Conservation (phyloP, 2,329 filamentous ascomycete species). For the Zymoseptoria ardabiliae region DNA sequence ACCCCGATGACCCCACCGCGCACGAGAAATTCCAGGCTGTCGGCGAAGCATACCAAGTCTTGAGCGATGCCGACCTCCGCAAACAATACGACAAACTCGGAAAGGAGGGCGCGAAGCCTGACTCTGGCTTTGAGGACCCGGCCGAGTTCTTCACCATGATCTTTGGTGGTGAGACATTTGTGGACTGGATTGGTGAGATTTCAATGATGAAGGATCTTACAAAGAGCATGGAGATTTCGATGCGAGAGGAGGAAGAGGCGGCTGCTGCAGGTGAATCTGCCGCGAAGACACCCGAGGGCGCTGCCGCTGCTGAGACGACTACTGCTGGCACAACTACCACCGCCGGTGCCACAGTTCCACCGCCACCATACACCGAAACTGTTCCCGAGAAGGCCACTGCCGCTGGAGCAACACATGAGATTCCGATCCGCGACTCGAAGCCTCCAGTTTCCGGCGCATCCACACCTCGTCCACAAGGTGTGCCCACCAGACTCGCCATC, state of each 20-base stretch:
- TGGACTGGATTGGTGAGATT: constrained; percentile 96
- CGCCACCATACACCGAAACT: constrained; percentile 7
- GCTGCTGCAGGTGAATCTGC: constrained; percentile 44
- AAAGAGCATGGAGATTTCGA: constrained; percentile 96
- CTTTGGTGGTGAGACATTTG: constrained; percentile 92
- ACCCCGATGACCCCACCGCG: constrained; percentile 88
- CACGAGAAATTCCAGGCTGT: constrained; percentile 88
- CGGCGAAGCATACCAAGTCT: constrained; percentile 68
- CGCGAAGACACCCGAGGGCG: constrained; percentile 26
- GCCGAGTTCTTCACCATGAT: constrained; percentile 98
- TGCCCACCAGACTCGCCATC: constrained; percentile 76
- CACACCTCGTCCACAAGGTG: constrained; percentile 45
- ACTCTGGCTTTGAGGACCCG: constrained; percentile 87
- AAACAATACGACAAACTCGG: constrained; percentile 95
- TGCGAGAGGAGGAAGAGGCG: constrained; percentile 65
- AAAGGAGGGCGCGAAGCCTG: constrained; percentile 87
- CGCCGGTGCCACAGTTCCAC: constrained; percentile 6
- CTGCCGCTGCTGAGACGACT: constrained; percentile 37
- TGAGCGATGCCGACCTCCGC: constrained; percentile 79
- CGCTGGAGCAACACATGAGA: constrained; percentile 14
- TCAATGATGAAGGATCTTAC: constrained; percentile 98
- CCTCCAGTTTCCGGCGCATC: constrained; percentile 32
- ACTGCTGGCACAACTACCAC: constrained; percentile 16
- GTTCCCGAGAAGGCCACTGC: constrained; percentile 3
- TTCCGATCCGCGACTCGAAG: constrained; percentile 19